Conservation (phyloP, 805 yeast species). For the Helenozyma baotianmanensis region DNA sequence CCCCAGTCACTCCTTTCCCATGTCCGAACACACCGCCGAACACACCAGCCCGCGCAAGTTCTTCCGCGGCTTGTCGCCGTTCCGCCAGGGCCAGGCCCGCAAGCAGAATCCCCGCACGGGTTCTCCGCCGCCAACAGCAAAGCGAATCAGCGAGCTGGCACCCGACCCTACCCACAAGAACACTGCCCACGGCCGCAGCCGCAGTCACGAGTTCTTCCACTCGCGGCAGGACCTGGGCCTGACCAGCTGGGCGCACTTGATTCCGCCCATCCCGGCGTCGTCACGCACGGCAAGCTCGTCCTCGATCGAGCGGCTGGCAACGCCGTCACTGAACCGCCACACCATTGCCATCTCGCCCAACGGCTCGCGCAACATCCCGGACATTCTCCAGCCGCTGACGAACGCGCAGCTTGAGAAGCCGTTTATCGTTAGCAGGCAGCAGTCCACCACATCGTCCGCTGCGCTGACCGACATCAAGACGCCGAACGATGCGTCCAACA, state of each 20-base stretch:
- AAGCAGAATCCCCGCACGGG: too few species aligned
- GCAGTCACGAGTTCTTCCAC: constrained; percentile 11
- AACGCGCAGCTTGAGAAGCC: constrained; percentile 5
- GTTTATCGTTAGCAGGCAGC: constrained; percentile 6
- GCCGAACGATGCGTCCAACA: too few species aligned
- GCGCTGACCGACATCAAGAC: too few species aligned
- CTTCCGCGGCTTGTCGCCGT: constrained; percentile 16
- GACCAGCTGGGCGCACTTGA: constrained; percentile 28
- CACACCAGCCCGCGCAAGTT: constrained; percentile 16
- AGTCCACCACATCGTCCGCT: neutral
- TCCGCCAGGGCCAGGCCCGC: constrained; percentile 5
- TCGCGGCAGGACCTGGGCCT: constrained; percentile 5
- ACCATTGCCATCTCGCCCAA: constrained; percentile 15
- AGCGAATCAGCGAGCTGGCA: too few species aligned
- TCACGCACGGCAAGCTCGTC: constrained; percentile 1
- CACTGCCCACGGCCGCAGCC: constrained; percentile 11
- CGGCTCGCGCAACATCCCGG: constrained; percentile 6
- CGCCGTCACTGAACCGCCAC: constrained; percentile 9
- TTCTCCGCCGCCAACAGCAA: too few species aligned
- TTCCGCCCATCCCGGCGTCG: constrained; percentile 28
- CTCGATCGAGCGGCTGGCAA: neutral
- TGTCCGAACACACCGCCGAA: constrained; percentile 2
- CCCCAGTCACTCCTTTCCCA: constrained; percentile 11
- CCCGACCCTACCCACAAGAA: too few species aligned
- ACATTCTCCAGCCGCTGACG: constrained; percentile 14